phyloP scores from a whole-genome alignment of 2,329 filamentous ascomycete genomes.

The Stachybotrys chartarum region DNA sequence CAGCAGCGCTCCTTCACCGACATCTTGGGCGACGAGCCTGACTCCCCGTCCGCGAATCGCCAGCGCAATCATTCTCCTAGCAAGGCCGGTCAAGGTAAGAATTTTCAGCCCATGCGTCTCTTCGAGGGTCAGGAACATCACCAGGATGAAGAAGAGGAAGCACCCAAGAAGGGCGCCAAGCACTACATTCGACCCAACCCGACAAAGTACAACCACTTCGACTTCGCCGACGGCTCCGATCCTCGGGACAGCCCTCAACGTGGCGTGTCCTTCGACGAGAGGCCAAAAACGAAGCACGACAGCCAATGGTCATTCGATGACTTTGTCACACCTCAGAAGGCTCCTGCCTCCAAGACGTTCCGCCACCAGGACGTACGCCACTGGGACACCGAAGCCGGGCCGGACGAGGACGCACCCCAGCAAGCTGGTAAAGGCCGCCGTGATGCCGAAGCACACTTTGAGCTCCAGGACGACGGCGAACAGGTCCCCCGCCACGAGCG shows the following conservation, averaged over 20 bases:
- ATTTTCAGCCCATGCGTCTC: constrained; percentile 55
- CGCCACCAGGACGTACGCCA: constrained; percentile 67
- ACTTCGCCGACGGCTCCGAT: constrained; percentile 63
- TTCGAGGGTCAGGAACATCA: constrained; percentile 48
- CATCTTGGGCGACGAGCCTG: constrained; percentile 54
- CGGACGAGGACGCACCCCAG: constrained; percentile 49
- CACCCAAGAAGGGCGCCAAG: constrained; percentile 30
- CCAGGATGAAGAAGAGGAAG: constrained; percentile 32
- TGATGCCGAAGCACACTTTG: constrained; percentile 77
- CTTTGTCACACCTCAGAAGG: constrained; percentile 76
- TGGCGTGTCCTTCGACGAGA: constrained; percentile 31
- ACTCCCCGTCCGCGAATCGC: constrained; percentile 37
- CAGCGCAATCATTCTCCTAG: constrained; percentile 46
- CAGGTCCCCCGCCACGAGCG: constrained; percentile 42
- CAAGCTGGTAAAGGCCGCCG: constrained; percentile 63
- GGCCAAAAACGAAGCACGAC: constrained; percentile 54
- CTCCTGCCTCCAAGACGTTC: constrained; percentile 48
- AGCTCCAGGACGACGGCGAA: constrained; percentile 69
- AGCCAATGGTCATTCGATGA: constrained; percentile 86
- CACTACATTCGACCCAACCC: constrained; percentile 58
- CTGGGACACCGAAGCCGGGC: constrained; percentile 60
- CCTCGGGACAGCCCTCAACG: constrained; percentile 37
- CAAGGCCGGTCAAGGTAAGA: constrained; percentile 49
- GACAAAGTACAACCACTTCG: constrained; percentile 79
- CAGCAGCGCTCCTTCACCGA: constrained; percentile 66